Evolutionary conservation across 257 asterid species (phyloP).

Genomic region (Eustoma russellianum): DNA sequence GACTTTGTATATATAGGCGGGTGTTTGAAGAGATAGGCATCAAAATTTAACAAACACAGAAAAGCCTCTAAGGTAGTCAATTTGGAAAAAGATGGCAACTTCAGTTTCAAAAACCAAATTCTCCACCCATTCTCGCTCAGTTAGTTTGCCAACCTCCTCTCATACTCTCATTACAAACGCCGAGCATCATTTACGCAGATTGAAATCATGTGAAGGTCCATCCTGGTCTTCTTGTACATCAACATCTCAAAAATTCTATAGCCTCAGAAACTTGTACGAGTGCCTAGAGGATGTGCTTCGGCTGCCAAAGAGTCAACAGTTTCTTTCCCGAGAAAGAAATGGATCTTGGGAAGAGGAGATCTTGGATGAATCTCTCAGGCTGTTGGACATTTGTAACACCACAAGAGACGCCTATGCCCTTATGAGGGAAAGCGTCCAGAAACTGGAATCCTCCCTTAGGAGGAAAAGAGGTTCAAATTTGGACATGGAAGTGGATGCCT

Average conservation of each 20-base stretch:
- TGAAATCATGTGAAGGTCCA: constrained; percentile 1
- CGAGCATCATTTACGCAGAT: constrained; percentile 1
- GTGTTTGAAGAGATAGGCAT: too few relatives aligned
- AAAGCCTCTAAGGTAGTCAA: too few relatives aligned
- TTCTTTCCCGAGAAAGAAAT: background rate
- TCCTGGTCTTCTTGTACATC: background rate
- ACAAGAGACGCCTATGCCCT: constrained; percentile 11
- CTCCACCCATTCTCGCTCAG: constrained; percentile 14
- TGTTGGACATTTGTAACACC: constrained; percentile 16
- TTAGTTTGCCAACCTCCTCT: constrained; percentile 18
- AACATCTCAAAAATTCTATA: constrained; percentile 4
- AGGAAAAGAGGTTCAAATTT: constrained; percentile 11
- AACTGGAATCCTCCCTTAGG: constrained; percentile 17
- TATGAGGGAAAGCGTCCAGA: constrained; percentile 15
- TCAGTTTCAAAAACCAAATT: background rate
- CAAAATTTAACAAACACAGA: too few relatives aligned
- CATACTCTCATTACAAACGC: constrained; percentile 9
- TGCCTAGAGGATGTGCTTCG: constrained; percentile 12
- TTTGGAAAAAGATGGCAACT: background rate
- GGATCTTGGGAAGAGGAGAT: constrained; percentile 3
- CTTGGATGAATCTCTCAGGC: constrained; percentile 17
- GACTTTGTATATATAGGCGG: too few relatives aligned
- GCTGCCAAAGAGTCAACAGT: constrained; percentile 16
- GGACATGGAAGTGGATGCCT: constrained; percentile 7
- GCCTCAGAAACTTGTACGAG: constrained; percentile 11